Evolutionary conservation across 306 rosid genomes (phyloP), one percentile per base, ranked within the genome.

Genomic region (Vigna unguiculata): DNA sequence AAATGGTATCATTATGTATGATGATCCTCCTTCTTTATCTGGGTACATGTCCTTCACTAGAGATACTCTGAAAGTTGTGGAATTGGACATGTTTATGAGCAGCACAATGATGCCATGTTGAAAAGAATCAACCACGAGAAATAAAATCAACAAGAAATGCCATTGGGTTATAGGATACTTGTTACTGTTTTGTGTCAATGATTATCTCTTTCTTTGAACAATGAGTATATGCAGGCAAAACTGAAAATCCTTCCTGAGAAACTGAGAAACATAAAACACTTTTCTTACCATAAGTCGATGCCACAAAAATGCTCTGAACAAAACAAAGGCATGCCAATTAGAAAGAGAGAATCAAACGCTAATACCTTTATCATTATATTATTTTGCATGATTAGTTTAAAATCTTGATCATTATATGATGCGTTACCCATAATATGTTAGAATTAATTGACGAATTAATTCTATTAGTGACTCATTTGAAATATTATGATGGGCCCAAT

Each of bases 31-130:
- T 54, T 2, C 4, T 14, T 3, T 5, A 10, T 38, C 49, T 1
- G 81, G 54, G 24, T 43, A 32, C 76, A 76, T 79, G 72, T 87
- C 91, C 14, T 55, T 54, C 25, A n/a, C 34, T 4, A 83, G 64
- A 0, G 76, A 60, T 0, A 88, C 84, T 13, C 82, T 68, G 51
- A 75, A 85, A 5, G 70, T 13, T 0, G 49, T 85, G 4, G 90
- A 83, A 21, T 85, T 88, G 13, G 86, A 80, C 90, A 80, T 76
- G 91, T 91, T 91, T 53, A 89, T 91, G 64, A 89, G 68, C 19
- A 89, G 74, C 11, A 89, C 65, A 0, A 85, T 79, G 22, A 91
- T 51, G 0, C 92, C 91, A 9, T 40, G 16, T 91, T 87, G 85
- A 38, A 86, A 84, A 40, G 2, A 25, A 43, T 17, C 2, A 45